phyloP scores from a whole-genome alignment of 2,329 filamentous ascomycete genomes.

The Bipolaris gigantea region DNA sequence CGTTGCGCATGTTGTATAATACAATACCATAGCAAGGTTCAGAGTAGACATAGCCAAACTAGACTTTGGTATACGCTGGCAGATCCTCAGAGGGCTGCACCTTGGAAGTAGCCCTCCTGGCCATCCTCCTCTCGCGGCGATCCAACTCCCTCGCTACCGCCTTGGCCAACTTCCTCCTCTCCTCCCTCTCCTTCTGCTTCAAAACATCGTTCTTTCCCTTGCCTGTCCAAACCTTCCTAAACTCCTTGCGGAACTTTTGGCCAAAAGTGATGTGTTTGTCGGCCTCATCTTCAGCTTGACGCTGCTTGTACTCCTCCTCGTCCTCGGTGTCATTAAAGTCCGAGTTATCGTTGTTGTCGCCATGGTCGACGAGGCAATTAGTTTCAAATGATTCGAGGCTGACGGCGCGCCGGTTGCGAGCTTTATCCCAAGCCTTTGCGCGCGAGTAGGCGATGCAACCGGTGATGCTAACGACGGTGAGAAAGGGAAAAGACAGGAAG shows the following conservation, averaged over 20 bases:
- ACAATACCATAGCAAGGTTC: background rate
- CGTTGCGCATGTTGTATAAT: background rate
- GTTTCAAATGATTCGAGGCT: constrained; percentile 29
- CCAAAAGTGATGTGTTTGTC: constrained; percentile 32
- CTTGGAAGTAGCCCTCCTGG: constrained; percentile 26
- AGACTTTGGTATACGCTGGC: constrained; percentile 31
- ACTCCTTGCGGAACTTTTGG: constrained; percentile 39
- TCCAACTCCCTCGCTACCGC: constrained; percentile 37
- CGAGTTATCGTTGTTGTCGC: constrained; percentile 13
- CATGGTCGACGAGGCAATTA: constrained; percentile 15
- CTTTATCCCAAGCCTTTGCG: constrained; percentile 38
- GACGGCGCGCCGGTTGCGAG: constrained; percentile 27
- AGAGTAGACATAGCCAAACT: background rate
- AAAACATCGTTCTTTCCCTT: constrained; percentile 29
- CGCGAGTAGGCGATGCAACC: constrained; percentile 33
- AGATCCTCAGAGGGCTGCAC: constrained; percentile 19
- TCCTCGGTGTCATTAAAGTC: constrained; percentile 39
- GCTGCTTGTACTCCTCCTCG: constrained; percentile 32
- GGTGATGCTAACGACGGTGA: constrained; percentile 27
- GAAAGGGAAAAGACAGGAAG: constrained; percentile 30
- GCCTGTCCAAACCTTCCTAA: constrained; percentile 33
- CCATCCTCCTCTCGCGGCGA: constrained; percentile 29
- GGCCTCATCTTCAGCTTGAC: constrained; percentile 35
- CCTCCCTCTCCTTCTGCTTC: constrained; percentile 37
- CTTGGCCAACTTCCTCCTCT: constrained; percentile 37